A percentile compares a stretch with the other conserved stretches of the same genome.
phyloP scores from a whole-genome alignment of 2,329 filamentous ascomycete species.

The Rutstroemia sydowiana region DNA sequence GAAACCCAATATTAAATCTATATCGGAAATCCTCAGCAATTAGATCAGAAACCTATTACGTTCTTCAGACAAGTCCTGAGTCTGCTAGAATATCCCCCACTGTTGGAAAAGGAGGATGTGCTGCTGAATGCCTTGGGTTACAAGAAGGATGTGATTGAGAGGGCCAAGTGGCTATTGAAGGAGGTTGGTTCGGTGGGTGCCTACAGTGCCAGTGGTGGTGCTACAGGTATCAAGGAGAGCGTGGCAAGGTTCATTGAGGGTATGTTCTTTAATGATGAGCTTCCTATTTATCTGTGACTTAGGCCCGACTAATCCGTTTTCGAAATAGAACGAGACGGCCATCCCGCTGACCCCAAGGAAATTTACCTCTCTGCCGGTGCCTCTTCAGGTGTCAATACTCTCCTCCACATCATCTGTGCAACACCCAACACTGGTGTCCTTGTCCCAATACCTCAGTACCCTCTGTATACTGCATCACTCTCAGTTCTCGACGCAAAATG shows the following conservation, averaged over 20 bases:
- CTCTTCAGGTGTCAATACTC: conserved; percentile 88
- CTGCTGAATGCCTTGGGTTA: conserved; percentile 72
- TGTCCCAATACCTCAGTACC: conserved; percentile 95
- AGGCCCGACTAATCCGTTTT: conserved; percentile 7
- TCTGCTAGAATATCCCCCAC: conserved; percentile 78
- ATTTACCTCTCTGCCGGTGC: conserved; percentile 91
- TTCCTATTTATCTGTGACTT: not conserved
- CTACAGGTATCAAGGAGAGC: conserved; percentile 77
- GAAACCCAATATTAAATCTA: too few relatives aligned
- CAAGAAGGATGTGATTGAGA: conserved; percentile 79
- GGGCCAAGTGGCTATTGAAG: conserved; percentile 72
- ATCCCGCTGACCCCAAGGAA: conserved; percentile 68
- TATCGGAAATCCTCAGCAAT: conserved; percentile 97
- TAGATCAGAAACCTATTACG: conserved; percentile 98
- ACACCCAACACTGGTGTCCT: conserved; percentile 72
- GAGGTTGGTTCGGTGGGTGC: conserved; percentile 88
- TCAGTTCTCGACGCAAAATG: conserved; percentile 75
- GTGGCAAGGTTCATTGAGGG: conserved; percentile 89
- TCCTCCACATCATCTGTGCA: conserved; percentile 83
- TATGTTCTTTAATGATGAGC: conserved; percentile 35
- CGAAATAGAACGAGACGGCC: conserved; percentile 69
- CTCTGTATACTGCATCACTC: conserved; percentile 91
- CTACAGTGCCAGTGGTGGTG: conserved; percentile 91
- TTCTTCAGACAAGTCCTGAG: conserved; percentile 97
- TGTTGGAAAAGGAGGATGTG: conserved; percentile 78